Percentiles rank a stretch among this genome's conserved stretches.
Conservation (phyloP, 768 basidiomycete genomes). For the Mycena metata region DNA sequence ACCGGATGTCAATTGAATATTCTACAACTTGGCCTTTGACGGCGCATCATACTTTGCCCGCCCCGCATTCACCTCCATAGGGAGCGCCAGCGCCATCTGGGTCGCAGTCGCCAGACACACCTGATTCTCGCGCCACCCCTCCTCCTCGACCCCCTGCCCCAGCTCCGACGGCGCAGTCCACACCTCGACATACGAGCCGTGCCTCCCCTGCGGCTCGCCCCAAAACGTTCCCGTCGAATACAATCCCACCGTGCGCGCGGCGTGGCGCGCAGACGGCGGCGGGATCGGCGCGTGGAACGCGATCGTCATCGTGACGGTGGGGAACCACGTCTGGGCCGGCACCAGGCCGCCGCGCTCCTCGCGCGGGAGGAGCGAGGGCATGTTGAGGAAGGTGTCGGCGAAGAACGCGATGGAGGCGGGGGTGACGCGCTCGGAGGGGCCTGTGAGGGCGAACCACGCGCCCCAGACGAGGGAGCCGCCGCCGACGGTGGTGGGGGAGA, state of each 20-base stretch:
- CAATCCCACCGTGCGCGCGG: constrained; percentile 68
- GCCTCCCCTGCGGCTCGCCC: constrained; percentile 66
- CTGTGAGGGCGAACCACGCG: constrained; percentile 66
- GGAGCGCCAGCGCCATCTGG: constrained; percentile 70
- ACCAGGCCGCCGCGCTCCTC: constrained; percentile 56
- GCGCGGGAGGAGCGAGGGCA: constrained; percentile 62
- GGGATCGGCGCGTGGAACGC: constrained; percentile 77
- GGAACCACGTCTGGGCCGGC: constrained; percentile 60
- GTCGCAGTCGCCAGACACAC: constrained; percentile 73
- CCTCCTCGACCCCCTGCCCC: constrained; percentile 55
- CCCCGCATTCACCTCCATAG: constrained; percentile 54
- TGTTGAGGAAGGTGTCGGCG: constrained; percentile 65
- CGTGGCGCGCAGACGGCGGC: constrained; percentile 52
- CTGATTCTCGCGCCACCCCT: constrained; percentile 73
- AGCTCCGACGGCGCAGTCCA: constrained; percentile 75
- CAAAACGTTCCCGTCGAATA: constrained; percentile 67
- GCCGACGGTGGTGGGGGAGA: constrained; percentile 55
- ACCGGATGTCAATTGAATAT: too few relatives aligned
- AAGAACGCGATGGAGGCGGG: constrained; percentile 67
- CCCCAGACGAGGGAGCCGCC: constrained; percentile 72
- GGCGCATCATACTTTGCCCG: constrained; percentile 22
- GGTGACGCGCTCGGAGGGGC: constrained; percentile 59
- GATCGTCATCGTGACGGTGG: constrained; percentile 70
- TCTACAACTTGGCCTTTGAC: constrained; percentile 18
- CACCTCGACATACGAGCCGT: constrained; percentile 71